These are phyloP conservation scores for Sisymbrium altissimum DNA, from an alignment of 345 rosid genomes.

Conservation along the genomic window DNA sequence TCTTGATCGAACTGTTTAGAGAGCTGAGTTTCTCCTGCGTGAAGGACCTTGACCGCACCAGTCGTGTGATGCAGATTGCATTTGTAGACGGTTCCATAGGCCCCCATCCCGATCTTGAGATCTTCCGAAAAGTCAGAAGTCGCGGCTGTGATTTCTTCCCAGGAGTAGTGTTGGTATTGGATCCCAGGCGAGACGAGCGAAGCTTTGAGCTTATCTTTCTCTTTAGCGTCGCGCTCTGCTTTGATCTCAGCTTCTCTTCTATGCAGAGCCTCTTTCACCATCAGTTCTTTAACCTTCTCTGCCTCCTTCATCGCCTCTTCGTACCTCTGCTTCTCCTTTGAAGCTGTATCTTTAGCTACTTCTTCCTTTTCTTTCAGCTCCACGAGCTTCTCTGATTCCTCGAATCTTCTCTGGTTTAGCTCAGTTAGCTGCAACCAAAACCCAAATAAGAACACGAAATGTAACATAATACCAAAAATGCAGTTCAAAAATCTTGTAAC, in stretches of 20 bases:
- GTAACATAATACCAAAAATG: not conserved
- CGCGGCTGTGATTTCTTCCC: conserved; percentile 36
- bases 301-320: conserved; percentile 63
- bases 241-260: conserved; percentile 59
- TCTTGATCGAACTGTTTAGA: conserved; percentile 39
- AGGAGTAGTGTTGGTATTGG: conserved; percentile 32
- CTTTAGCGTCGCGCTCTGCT: conserved; percentile 54
- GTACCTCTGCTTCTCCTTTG: conserved; percentile 53
- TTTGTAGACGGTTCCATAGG: conserved; percentile 37
- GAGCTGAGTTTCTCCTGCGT: conserved; percentile 33
- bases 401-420: conserved; percentile 45
- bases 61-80: conserved; percentile 36
- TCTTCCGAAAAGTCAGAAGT: conserved; percentile 30
- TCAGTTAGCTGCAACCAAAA: conserved; percentile 42
- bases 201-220: conserved; percentile 62
- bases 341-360: conserved; percentile 50
- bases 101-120: conserved; percentile 38
- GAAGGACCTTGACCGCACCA: conserved; percentile 35
- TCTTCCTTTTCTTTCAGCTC: conserved; percentile 51
- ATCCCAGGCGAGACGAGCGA: conserved; percentile 20
- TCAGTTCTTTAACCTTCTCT: conserved; percentile 38
- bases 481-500: not conserved
- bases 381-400: conserved; percentile 56
- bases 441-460: not conserved
- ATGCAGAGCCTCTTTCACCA: conserved; percentile 57